Conservation (phyloP, 225 moss, liverwort and hornwort species). For the Straminergon stramineum region DNA sequence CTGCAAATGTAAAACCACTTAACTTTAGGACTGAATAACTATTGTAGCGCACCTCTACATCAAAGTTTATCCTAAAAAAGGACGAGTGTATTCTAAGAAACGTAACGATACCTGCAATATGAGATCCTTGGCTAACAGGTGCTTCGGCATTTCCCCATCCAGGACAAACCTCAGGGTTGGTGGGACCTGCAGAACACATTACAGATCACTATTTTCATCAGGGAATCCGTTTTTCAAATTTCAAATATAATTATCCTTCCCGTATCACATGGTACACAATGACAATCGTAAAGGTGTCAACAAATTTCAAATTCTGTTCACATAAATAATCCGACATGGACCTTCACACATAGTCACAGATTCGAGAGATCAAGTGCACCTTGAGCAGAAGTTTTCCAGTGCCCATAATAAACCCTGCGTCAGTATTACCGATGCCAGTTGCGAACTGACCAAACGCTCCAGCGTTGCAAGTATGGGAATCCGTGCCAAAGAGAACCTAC, state of each 20-base stretch:
- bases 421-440: conserved; percentile 93
- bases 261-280: not conserved
- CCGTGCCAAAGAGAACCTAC: conserved; percentile 97
- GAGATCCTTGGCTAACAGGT: conserved; percentile 85
- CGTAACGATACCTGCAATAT: conserved; percentile 67
- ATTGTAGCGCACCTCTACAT: not conserved
- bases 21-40: not conserved
- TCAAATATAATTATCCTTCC: not conserved
- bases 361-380: conserved; percentile 15
- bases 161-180: conserved; percentile 81
- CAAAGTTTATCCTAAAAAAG: not conserved
- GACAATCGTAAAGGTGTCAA: not conserved
- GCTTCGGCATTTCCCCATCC: conserved; percentile 86
- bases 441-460: conserved; percentile 99
- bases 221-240: not conserved
- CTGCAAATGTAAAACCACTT: conserved; percentile 25
- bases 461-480: conserved; percentile 96
- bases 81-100: not conserved
- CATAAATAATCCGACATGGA: not conserved
- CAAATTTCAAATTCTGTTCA: not conserved
- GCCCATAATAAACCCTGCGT: conserved; percentile 97
- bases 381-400: conserved; percentile 97
- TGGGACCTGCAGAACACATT: conserved; percentile 56
- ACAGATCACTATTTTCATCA: not conserved
- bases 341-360: not conserved